These are phyloP conservation scores for Friedmanniomyces simplex DNA, from an alignment of 495 filamentous ascomycete species.

Conservation along the genomic window DNA sequence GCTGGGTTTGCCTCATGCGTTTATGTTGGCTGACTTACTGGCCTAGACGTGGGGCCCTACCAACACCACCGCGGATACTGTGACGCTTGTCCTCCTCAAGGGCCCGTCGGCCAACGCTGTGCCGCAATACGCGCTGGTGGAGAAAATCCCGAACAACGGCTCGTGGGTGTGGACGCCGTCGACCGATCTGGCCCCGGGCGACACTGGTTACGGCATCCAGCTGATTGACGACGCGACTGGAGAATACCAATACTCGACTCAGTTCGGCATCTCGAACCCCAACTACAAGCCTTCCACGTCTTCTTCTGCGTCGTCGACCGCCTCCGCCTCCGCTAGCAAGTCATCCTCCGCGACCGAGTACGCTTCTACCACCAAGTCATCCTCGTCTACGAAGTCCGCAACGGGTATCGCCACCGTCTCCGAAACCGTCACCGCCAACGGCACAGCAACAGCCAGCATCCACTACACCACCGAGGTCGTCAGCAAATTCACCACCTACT, in stretches of 20 bases:
- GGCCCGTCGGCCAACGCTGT: slow-evolving; percentile 49
- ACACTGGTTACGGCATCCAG: slow-evolving; percentile 51
- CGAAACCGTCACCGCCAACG: slow-evolving; percentile 17
- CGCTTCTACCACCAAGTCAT: neutral
- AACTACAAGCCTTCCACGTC: slow-evolving; percentile 8
- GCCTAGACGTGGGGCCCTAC: slow-evolving; percentile 42
- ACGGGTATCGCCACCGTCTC: slow-evolving; percentile 20
- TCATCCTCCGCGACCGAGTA: slow-evolving; percentile 16
- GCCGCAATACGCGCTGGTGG: slow-evolving; percentile 44
- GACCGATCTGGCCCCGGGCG: slow-evolving; percentile 37
- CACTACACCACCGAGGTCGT: slow-evolving; percentile 16
- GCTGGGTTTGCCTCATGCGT: neutral
- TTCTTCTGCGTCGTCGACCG: slow-evolving; percentile 3
- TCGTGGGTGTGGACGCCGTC: slow-evolving; percentile 47
- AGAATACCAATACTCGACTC: slow-evolving; percentile 57
- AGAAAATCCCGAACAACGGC: slow-evolving; percentile 49
- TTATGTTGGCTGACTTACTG: neutral
- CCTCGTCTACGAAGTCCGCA: slow-evolving; percentile 6
- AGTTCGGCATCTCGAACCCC: slow-evolving; percentile 54
- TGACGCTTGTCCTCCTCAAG: slow-evolving; percentile 54
- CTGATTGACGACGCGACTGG: slow-evolving; percentile 53
- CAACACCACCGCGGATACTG: slow-evolving; percentile 33
- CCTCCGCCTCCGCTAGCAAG: slow-evolving; percentile 2
- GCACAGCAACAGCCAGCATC: slow-evolving; percentile 27
- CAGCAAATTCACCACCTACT: slow-evolving; percentile 11